Conservation (phyloP, 306 rosid genomes). For the Rosa lucieae region DNA sequence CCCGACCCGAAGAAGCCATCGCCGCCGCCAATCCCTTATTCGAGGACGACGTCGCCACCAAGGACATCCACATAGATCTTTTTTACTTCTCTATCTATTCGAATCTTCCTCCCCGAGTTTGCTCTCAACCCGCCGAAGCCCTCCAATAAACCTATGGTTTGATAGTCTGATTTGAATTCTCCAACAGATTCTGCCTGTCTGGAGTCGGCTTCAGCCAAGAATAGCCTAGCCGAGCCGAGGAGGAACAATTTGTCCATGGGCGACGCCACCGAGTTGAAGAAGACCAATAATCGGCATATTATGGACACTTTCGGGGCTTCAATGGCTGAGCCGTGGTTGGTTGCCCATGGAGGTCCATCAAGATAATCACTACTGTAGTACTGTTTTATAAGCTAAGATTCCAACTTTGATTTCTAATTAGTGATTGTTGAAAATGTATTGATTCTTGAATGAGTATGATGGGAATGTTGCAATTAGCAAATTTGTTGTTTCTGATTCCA, state of each 20-base stretch:
- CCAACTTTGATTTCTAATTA: background rate
- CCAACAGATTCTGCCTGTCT: constrained; percentile 15
- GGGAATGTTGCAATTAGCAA: no score
- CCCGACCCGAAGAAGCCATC: constrained; percentile 78
- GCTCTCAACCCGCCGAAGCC: constrained; percentile 68
- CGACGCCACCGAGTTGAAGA: constrained; percentile 49
- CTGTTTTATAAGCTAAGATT: background rate
- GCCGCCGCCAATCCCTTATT: constrained; percentile 74
- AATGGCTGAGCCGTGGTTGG: constrained; percentile 92
- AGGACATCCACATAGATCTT: constrained; percentile 87
- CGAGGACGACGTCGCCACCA: constrained; percentile 86
- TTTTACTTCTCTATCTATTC: constrained; percentile 65
- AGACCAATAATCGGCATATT: constrained; percentile 59
- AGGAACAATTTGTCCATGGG: constrained; percentile 64
- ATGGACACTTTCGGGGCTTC: constrained; percentile 83
- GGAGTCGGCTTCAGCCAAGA: no score
- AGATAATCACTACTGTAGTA: constrained; percentile 47
- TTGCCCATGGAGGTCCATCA: constrained; percentile 85
- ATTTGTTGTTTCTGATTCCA: no score
- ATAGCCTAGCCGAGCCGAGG: constrained; percentile 36
- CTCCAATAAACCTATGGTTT: constrained; percentile 33
- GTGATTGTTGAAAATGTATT: background rate
- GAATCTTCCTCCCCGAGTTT: constrained; percentile 92
- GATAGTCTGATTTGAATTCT: constrained; percentile 33
- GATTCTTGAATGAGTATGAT: no score